Conservation (phyloP, 257 asterid species). For the Solanum rostratum region DNA sequence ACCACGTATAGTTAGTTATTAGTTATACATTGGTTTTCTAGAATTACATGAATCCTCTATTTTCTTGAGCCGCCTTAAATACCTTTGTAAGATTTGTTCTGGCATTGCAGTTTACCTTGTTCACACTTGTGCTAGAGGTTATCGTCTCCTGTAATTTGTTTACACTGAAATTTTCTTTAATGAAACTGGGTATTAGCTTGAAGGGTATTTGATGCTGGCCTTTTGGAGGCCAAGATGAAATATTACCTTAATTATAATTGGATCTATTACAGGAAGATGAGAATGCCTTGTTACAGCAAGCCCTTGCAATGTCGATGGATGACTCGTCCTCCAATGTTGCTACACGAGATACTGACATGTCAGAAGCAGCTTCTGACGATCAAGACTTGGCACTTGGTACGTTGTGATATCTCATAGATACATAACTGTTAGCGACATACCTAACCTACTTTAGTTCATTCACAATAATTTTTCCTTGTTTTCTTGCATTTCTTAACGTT, state of each 20-base stretch:
- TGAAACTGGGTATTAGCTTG: background rate
- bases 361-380: slow-evolving; percentile 91
- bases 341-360: slow-evolving; percentile 81
- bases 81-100: background rate
- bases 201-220: background rate
- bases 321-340: slow-evolving; percentile 57
- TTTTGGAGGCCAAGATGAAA: background rate
- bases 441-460: background rate
- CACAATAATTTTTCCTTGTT: background rate
- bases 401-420: slow-evolving; percentile 1
- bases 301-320: slow-evolving; percentile 99
- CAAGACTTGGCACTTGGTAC: slow-evolving; percentile 90
- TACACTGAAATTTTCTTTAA: background rate
- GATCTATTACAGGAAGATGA: slow-evolving; percentile 74
- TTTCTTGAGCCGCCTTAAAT: slow-evolving; percentile 1
- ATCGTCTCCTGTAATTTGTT: background rate
- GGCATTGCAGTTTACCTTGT: background rate
- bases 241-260: slow-evolving; percentile 2
- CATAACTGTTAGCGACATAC: background rate
- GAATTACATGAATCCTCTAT: background rate
- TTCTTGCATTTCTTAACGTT: background rate
- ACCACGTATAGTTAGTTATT: background rate
- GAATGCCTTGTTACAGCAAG: slow-evolving; percentile 90
- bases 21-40: background rate
- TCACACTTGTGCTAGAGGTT: background rate